A percentile compares a stretch with the other conserved stretches of the same genome.
Evolutionary conservation across 1,284 basidiomycete species (phyloP).

Genomic region (Ceratobasidium sp.): DNA sequence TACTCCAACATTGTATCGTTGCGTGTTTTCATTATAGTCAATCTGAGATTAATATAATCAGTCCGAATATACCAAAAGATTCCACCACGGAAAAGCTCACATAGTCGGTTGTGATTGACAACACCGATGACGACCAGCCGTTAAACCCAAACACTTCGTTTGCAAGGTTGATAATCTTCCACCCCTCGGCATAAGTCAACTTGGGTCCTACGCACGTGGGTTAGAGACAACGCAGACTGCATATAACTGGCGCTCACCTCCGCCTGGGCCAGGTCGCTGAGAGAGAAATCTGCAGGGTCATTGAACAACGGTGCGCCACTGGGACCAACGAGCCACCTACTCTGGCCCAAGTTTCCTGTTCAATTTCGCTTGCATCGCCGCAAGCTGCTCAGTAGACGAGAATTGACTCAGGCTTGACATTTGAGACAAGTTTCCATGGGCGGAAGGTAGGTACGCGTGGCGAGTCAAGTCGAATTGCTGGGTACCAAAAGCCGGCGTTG

Average conservation of each 20-base stretch:
- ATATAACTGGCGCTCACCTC: constrained; percentile 49
- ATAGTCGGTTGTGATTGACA: constrained; percentile 73
- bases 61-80: constrained; percentile 52
- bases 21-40: constrained; percentile 72
- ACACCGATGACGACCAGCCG: constrained; percentile 91
- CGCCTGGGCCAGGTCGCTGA: constrained; percentile 86
- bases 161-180: constrained; percentile 95
- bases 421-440: constrained; percentile 25
- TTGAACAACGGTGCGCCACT: constrained; percentile 6
- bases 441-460: constrained; percentile 16
- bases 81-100: constrained; percentile 56
- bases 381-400: constrained; percentile 64
- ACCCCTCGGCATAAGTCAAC: constrained; percentile 94
- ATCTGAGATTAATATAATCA: constrained; percentile 48
- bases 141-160: constrained; percentile 99
- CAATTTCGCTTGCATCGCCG: constrained; percentile 80
- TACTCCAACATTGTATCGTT: constrained; percentile 76
- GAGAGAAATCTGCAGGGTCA: constrained; percentile 60
- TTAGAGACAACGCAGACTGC: not conserved
- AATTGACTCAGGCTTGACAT: constrained; percentile 19
- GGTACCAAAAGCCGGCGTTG: constrained; percentile 34
- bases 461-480: not conserved
- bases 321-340: constrained; percentile 55
- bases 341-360: constrained; percentile 92
- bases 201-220: constrained; percentile 62